A percentile compares a stretch with the other conserved stretches of the same genome.
These are phyloP conservation scores for Penicillium argentinense DNA, from an alignment of 495 filamentous ascomycete genomes.

Conservation along the genomic window DNA sequence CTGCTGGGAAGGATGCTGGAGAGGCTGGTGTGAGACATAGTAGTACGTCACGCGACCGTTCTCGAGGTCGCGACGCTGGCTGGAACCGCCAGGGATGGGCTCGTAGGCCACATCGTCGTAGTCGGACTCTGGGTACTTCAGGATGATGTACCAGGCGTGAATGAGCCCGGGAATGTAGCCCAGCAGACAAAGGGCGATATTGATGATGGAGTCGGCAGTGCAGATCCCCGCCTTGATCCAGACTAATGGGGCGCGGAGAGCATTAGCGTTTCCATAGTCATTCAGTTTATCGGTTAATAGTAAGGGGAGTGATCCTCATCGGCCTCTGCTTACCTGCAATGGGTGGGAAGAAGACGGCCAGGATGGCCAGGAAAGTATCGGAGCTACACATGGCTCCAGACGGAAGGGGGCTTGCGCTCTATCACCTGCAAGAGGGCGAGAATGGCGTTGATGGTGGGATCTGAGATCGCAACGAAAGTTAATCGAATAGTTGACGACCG, in stretches of 20 bases:
- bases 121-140: conserved; percentile 74
- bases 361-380: conserved; percentile 83
- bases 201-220: conserved; percentile 90
- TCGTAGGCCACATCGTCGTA: conserved; percentile 61
- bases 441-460: neutral
- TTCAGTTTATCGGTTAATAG: neutral
- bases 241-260: conserved; percentile 50
- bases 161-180: conserved; percentile 90
- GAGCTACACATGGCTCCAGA: conserved; percentile 60
- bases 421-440: conserved; percentile 11
- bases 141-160: conserved; percentile 98
- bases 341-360: conserved; percentile 93
- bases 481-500: no score
- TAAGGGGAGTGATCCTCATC: conserved; percentile 4
- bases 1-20: conserved; percentile 36
- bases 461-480: neutral
- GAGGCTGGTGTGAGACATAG: conserved; percentile 58
- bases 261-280: conserved; percentile 5
- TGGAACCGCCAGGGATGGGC: conserved; percentile 52
- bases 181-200: conserved; percentile 85
- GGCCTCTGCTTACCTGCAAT: conserved; percentile 68
- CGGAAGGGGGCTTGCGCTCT: conserved; percentile 13
- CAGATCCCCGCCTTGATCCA: conserved; percentile 97
- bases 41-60: conserved; percentile 65
- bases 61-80: conserved; percentile 42